phyloP scores from a whole-genome alignment of 2,329 filamentous ascomycete species.

The Dothiorella sarmentorum region DNA sequence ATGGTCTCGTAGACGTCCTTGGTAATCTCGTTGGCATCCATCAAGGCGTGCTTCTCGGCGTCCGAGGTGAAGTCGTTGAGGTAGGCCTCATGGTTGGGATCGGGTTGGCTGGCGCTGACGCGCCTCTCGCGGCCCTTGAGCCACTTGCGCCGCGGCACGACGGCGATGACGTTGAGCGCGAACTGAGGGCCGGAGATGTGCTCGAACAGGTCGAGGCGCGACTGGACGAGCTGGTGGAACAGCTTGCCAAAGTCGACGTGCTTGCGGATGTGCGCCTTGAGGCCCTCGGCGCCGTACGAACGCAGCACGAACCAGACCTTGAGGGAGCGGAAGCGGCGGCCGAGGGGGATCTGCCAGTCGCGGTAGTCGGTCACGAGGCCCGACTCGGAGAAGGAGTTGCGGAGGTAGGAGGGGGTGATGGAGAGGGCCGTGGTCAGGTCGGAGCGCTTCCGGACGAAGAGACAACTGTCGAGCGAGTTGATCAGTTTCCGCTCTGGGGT shows the following conservation, averaged over 20 bases:
- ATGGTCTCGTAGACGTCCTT: slow-evolving; percentile 72
- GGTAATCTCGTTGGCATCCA: slow-evolving; percentile 64
- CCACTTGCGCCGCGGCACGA: slow-evolving; percentile 45
- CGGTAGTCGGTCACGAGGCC: slow-evolving; percentile 91
- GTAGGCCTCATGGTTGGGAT: slow-evolving; percentile 32
- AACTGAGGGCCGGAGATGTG: slow-evolving; percentile 73
- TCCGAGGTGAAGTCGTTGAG: slow-evolving; percentile 34
- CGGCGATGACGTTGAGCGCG: slow-evolving; percentile 73
- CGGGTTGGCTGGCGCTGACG: slow-evolving; percentile 23
- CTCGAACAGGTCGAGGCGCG: slow-evolving; percentile 66
- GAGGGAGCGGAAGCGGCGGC: slow-evolving; percentile 78
- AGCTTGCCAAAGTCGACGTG: slow-evolving; percentile 66
- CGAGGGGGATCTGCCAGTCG: slow-evolving; percentile 95
- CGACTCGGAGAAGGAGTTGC: slow-evolving; percentile 74
- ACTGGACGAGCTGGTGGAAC: slow-evolving; percentile 61
- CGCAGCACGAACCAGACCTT: slow-evolving; percentile 96
- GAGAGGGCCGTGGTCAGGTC: slow-evolving; percentile 77
- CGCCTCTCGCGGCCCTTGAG: slow-evolving; percentile 17
- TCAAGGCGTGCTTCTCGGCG: slow-evolving; percentile 41
- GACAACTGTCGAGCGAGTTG: slow-evolving; percentile 51
- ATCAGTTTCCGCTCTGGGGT: neutral
- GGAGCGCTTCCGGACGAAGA: slow-evolving; percentile 71
- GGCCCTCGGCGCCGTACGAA: slow-evolving; percentile 72
- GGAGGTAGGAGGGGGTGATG: slow-evolving; percentile 76
- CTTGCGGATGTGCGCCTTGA: slow-evolving; percentile 69